Conservation (phyloP, 169 alveolate species). For the Babesia caballi region DNA sequence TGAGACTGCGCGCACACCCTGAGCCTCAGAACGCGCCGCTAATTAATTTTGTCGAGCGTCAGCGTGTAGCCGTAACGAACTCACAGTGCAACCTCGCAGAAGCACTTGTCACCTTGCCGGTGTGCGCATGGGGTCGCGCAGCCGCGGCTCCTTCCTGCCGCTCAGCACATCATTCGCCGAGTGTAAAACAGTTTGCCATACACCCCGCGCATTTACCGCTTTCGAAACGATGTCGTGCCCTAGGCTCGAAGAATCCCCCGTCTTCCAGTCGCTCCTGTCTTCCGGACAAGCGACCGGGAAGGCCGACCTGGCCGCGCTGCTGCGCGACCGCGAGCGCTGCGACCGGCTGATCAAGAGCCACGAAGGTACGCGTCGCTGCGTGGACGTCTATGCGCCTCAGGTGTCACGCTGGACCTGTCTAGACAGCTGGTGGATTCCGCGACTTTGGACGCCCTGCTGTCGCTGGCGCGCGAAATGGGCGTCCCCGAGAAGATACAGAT, state of each 20-base stretch:
- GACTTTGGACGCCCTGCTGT: constrained; percentile 24
- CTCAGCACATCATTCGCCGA: too few species aligned
- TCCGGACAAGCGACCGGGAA: not conserved
- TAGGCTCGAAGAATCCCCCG: constrained; percentile 20
- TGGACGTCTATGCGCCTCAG: not conserved
- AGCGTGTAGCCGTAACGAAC: too few species aligned
- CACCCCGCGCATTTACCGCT: not conserved
- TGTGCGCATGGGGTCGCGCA: too few species aligned
- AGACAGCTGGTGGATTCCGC: constrained; percentile 48
- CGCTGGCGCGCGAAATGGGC: constrained; percentile 30
- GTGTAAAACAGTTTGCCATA: too few species aligned
- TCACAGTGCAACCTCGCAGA: too few species aligned
- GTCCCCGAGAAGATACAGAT: constrained; percentile 58
- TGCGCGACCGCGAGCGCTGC: constrained; percentile 56
- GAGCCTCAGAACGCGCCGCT: not conserved
- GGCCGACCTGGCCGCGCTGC: constrained; percentile 28
- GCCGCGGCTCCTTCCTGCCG: too few species aligned
- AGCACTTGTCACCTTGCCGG: too few species aligned
- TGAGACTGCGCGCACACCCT: not conserved
- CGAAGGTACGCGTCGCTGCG: constrained; percentile 8
- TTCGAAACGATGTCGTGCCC: not conserved
- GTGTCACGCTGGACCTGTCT: constrained; percentile 61
- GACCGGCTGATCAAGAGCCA: constrained; percentile 35
- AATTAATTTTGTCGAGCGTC: too few species aligned
- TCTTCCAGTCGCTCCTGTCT: constrained; percentile 13